Evolutionary conservation across 768 basidiomycete species (phyloP).

Genomic region (Leccinum obscurum): DNA sequence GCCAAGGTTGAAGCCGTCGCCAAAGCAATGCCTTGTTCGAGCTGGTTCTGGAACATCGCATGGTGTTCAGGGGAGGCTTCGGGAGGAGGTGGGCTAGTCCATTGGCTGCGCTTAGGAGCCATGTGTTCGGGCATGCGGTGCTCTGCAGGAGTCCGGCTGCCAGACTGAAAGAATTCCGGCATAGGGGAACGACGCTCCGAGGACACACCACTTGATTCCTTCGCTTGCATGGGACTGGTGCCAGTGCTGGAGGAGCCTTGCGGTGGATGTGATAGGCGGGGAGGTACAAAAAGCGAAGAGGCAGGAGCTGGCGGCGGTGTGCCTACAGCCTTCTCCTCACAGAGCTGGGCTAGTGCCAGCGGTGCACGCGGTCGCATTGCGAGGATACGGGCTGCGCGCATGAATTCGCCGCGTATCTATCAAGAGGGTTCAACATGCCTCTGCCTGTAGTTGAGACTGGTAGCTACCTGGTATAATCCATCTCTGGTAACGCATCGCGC

Average conservation of each 20-base stretch:
- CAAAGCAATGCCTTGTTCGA: conserved; percentile 64
- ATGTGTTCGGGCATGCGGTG: conserved; percentile 62
- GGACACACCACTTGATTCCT: conserved; percentile 44
- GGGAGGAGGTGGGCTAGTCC: conserved; percentile 84
- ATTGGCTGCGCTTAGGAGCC: conserved; percentile 77
- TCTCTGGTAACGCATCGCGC: conserved; percentile 96
- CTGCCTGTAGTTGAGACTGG: neutral
- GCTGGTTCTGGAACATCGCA: conserved; percentile 62
- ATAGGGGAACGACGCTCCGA: conserved; percentile 55
- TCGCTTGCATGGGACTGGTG: conserved; percentile 57
- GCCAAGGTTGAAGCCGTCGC: conserved; percentile 66
- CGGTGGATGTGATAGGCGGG: conserved; percentile 52
- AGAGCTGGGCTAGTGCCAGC: conserved; percentile 82
- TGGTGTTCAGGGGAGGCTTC: conserved; percentile 70
- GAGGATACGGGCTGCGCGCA: conserved; percentile 90
- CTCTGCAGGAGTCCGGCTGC: conserved; percentile 32
- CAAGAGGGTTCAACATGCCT: neutral
- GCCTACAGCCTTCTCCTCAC: conserved; percentile 76
- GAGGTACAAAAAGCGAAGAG: conserved; percentile 42
- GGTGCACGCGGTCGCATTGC: conserved; percentile 76
- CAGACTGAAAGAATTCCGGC: conserved; percentile 47
- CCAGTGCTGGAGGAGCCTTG: conserved; percentile 73
- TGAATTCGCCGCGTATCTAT: conserved; percentile 97
- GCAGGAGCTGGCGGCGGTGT: conserved; percentile 42
- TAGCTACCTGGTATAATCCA: conserved; percentile 82